phyloP scores from a whole-genome alignment of 129 eudicot species.

The Ambrosia trifida region DNA sequence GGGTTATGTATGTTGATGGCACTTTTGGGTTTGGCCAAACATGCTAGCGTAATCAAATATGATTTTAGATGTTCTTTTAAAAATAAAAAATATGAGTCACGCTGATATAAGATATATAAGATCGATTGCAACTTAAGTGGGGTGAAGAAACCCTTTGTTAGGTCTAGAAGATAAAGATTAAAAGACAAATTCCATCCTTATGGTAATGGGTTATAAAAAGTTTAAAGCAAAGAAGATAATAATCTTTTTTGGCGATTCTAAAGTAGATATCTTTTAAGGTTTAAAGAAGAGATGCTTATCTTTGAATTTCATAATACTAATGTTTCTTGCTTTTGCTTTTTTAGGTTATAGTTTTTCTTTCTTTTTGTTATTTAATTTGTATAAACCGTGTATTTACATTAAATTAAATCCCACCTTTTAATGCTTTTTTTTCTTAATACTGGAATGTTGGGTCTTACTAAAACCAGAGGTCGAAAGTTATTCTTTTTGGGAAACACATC shows the following conservation, averaged over 20 bases:
- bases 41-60: background rate
- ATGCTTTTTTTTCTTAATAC: constrained; percentile 45
- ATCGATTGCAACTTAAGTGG: background rate
- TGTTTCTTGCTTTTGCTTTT: constrained; percentile 42
- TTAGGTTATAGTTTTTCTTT: constrained; percentile 19
- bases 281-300: constrained; percentile 59
- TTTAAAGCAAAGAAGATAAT: constrained; percentile 57
- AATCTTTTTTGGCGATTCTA: constrained; percentile 58
- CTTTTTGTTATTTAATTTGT: constrained; percentile 17
- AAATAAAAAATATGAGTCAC: background rate
- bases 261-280: constrained; percentile 51
- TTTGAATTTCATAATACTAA: constrained; percentile 42
- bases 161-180: constrained; percentile 27
- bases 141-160: constrained; percentile 2
- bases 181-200: constrained; percentile 65
- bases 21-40: background rate
- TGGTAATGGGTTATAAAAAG: constrained; percentile 47
- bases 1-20: background rate
- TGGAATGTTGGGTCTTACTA: constrained; percentile 69
- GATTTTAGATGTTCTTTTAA: background rate
- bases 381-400: constrained; percentile 27
- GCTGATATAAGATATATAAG: background rate
- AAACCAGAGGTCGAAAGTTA: constrained; percentile 63
- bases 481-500: constrained; percentile 64
- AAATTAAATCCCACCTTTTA: constrained; percentile 39